phyloP scores from a whole-genome alignment of 176 grass and related monocot species.

The Pharus latifolius region DNA sequence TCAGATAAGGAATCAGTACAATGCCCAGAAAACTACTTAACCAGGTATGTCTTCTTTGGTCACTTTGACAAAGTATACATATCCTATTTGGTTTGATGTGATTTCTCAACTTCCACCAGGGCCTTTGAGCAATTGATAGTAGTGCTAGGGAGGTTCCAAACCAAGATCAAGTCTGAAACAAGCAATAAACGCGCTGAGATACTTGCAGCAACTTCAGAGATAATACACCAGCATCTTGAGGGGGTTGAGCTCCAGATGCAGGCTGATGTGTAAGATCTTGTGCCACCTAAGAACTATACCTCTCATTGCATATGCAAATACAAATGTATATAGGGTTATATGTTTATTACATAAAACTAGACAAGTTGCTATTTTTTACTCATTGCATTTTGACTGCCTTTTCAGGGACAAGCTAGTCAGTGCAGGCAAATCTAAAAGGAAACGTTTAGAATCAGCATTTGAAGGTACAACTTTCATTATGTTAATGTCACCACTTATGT shows the following conservation, averaged over 20 bases:
- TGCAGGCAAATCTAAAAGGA: conserved; percentile 67
- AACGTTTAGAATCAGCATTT: conserved; percentile 77
- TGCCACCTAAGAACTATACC: conserved; percentile 2
- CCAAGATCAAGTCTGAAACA: conserved; percentile 64
- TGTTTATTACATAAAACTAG: conserved; percentile 15
- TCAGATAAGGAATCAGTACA: conserved; percentile 41
- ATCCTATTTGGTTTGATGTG: neutral
- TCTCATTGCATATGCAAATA: neutral
- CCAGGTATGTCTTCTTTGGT: conserved; percentile 38
- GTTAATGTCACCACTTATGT: conserved; percentile 5
- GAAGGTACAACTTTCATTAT: conserved; percentile 47
- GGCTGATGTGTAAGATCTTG: conserved; percentile 70
- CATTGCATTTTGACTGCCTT: conserved; percentile 17
- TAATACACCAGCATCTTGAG: conserved; percentile 49
- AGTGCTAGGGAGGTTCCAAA: conserved; percentile 67
- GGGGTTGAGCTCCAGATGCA: conserved; percentile 64
- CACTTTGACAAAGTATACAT: conserved; percentile 4
- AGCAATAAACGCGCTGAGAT: conserved; percentile 65
- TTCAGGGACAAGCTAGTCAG: conserved; percentile 64
- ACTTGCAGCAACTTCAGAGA: conserved; percentile 56
- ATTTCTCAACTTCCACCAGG: conserved; percentile 34
- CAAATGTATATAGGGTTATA: neutral
- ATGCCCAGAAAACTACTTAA: conserved; percentile 53
- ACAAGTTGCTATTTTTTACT: neutral
- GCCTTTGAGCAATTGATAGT: conserved; percentile 58